Conservation (phyloP, 306 rosid genomes). For the Glycine soja region DNA sequence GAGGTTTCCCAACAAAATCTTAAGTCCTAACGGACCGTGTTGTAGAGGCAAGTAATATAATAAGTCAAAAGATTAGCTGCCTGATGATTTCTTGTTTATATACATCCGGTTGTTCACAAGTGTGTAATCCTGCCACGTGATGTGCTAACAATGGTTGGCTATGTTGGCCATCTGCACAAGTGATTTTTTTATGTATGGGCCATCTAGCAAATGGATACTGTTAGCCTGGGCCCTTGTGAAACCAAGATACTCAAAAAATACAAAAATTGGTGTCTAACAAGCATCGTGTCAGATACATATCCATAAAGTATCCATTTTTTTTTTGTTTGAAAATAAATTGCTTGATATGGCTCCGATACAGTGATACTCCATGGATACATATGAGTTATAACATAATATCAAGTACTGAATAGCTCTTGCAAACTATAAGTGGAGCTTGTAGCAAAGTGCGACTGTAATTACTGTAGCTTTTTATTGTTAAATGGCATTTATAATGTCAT, state of each 20-base stretch:
- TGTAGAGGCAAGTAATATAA: background rate
- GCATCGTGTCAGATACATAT: background rate
- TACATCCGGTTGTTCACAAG: background rate
- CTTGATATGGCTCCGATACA: background rate
- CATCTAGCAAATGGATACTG: no score
- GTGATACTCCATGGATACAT: background rate
- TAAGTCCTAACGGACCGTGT: background rate
- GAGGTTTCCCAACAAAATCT: background rate
- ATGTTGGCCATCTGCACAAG: background rate
- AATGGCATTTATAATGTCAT: background rate
- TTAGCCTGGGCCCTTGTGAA: background rate
- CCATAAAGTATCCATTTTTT: background rate
- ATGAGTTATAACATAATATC: background rate
- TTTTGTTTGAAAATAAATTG: background rate
- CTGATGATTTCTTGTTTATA: background rate
- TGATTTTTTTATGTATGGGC: background rate
- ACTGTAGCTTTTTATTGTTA: background rate
- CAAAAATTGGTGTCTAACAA: background rate
- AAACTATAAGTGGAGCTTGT: background rate
- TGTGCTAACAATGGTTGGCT: constrained; percentile 1
- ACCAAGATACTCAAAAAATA: background rate
- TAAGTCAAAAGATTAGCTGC: background rate
- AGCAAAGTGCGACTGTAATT: background rate
- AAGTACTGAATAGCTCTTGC: background rate
- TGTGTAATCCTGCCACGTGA: background rate